A percentile compares a stretch with the other conserved stretches of the same genome.
These are phyloP conservation scores for Globisporangium nunn DNA, from an alignment of 352 stramenopile genomes.

Conservation along the genomic window DNA sequence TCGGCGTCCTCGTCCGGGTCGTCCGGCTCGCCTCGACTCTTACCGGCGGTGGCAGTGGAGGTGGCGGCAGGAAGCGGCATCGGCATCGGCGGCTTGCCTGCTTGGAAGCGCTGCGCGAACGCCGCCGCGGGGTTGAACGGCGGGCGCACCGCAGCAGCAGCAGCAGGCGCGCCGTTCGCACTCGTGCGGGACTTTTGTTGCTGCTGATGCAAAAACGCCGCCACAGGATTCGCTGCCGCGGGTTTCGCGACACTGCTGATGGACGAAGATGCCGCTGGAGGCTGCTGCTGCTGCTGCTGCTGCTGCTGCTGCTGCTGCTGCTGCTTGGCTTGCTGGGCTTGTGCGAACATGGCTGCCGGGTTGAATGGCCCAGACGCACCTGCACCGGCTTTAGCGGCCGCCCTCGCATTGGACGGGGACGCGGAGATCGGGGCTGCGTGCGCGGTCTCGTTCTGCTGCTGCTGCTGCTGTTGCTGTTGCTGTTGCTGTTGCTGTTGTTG, in stretches of 20 bases:
- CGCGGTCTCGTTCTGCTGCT: constrained; percentile 7
- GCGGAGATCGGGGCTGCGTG: neutral
- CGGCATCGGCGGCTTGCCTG: constrained; percentile 35
- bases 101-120: constrained; percentile 52
- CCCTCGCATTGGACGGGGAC: constrained; percentile 2
- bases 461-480: constrained; percentile 14
- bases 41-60: constrained; percentile 14
- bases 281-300: constrained; percentile 11
- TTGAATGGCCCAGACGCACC: constrained; percentile 19
- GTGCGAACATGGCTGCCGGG: constrained; percentile 55
- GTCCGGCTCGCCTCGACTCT: constrained; percentile 31
- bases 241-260: constrained; percentile 5
- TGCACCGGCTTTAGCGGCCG: neutral
- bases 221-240: constrained; percentile 29
- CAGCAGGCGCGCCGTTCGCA: constrained; percentile 11
- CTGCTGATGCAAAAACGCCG: constrained; percentile 50
- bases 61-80: neutral
- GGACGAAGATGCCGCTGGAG: neutral
- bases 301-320: constrained; percentile 9
- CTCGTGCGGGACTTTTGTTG: constrained; percentile 20
- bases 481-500: constrained; percentile 9
- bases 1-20: constrained; percentile 32
- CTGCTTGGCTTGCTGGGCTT: constrained; percentile 19
- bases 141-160: neutral
- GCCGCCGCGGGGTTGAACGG: constrained; percentile 42